phyloP scores from a whole-genome alignment of 108 stramenopile species.

The Fistulifera pelliculosa region DNA sequence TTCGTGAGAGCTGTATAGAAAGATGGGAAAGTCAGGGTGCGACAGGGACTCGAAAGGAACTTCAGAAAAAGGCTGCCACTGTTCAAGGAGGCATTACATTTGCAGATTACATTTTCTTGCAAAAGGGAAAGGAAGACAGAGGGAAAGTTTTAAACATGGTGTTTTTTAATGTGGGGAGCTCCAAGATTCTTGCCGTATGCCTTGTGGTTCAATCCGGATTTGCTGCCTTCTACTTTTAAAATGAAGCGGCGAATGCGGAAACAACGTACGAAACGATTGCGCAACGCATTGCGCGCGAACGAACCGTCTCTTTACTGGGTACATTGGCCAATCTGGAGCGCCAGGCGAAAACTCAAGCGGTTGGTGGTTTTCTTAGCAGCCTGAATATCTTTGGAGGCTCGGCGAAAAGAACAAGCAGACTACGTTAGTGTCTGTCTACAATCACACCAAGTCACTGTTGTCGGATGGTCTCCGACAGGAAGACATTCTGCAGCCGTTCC shows the following conservation, averaged over 20 bases:
- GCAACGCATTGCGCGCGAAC: constrained; percentile 38
- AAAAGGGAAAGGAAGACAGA: constrained; percentile 66
- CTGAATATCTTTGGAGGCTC: constrained; percentile 73
- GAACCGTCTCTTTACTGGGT: constrained; percentile 61
- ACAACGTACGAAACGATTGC: constrained; percentile 21
- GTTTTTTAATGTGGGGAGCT: constrained; percentile 47
- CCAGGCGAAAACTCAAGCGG: constrained; percentile 34
- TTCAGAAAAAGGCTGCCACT: constrained; percentile 10
- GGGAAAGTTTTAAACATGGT: constrained; percentile 56
- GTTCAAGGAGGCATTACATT: constrained; percentile 40
- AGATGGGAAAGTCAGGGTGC: constrained; percentile 30
- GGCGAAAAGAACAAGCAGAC: constrained; percentile 16
- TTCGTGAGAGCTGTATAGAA: constrained; percentile 22
- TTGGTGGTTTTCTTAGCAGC: constrained; percentile 24
- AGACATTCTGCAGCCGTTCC: neutral
- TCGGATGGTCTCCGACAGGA: neutral
- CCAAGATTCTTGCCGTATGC: constrained; percentile 70
- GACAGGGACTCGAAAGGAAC: constrained; percentile 26
- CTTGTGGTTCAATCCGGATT: constrained; percentile 69
- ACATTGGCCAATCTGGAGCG: constrained; percentile 58
- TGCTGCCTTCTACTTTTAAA: constrained; percentile 70
- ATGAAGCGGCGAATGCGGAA: constrained; percentile 13
- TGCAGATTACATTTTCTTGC: constrained; percentile 62
- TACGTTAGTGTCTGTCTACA: constrained; percentile 5
- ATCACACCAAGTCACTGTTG: neutral